A percentile compares a stretch with the other conserved stretches of the same genome.
Evolutionary conservation across 2,329 filamentous ascomycete species (phyloP).

Genomic region (Trichophyton benhamiae): DNA sequence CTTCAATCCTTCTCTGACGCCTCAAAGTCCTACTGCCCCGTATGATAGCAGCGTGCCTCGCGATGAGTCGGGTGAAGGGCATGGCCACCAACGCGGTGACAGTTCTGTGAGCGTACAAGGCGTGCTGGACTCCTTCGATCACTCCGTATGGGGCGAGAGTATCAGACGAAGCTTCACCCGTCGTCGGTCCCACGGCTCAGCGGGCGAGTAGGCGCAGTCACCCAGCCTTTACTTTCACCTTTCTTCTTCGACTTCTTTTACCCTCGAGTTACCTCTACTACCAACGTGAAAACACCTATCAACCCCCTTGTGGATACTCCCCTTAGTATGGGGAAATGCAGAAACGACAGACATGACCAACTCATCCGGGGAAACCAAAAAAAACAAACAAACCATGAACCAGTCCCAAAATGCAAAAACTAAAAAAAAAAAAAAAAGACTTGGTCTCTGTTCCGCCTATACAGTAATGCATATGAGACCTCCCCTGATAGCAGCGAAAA

Average conservation of each 20-base stretch:
- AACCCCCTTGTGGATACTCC: not conserved
- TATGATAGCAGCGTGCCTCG: not conserved
- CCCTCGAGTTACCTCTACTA: not conserved
- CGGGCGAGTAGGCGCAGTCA: not conserved
- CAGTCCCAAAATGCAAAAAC: no score
- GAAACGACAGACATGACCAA: slow-evolving; percentile 4
- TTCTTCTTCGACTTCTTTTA: not conserved
- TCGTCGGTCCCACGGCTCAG: slow-evolving; percentile 31
- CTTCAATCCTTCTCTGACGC: slow-evolving; percentile 39
- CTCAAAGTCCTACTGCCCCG: slow-evolving; percentile 10
- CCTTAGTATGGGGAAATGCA: not conserved
- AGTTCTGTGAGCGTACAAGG: slow-evolving; percentile 63
- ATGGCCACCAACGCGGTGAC: slow-evolving; percentile 8
- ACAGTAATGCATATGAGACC: not conserved
- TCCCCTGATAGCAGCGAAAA: not conserved
- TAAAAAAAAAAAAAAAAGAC: not conserved
- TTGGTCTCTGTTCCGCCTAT: not conserved
- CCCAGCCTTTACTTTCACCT: not conserved
- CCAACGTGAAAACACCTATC: not conserved
- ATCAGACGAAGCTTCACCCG: slow-evolving; percentile 76
- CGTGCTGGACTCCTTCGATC: slow-evolving; percentile 73
- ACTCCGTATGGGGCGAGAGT: slow-evolving; percentile 87
- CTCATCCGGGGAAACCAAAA: not conserved
- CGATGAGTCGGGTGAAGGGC: slow-evolving; percentile 10
- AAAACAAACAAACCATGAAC: not conserved